These are phyloP conservation scores for Emergomyces pasteurianus DNA, from an alignment of 2,329 filamentous ascomycete genomes.

Conservation along the genomic window DNA sequence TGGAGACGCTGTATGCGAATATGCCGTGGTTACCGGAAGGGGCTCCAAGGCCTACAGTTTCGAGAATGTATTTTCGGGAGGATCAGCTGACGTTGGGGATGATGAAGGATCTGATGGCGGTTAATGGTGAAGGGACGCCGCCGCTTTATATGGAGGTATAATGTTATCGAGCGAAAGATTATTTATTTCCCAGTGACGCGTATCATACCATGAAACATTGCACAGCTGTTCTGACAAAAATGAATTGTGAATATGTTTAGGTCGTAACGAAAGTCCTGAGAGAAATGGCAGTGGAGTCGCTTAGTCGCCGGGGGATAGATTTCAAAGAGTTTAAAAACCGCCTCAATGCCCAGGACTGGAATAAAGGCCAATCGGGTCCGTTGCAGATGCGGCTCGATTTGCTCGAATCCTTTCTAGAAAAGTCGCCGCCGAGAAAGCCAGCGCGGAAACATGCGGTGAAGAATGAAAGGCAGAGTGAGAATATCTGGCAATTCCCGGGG, in stretches of 20 bases:
- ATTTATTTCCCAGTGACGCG: neutral
- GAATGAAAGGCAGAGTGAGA: slow-evolving; percentile 1
- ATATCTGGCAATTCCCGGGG: slow-evolving; percentile 20
- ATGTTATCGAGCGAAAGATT: neutral
- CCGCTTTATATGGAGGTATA: slow-evolving; percentile 42
- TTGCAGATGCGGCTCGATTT: slow-evolving; percentile 50
- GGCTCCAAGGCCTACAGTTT: slow-evolving; percentile 29
- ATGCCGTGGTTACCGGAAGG: slow-evolving; percentile 22
- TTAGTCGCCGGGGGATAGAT: slow-evolving; percentile 22
- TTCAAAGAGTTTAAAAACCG: slow-evolving; percentile 34
- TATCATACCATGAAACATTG: neutral
- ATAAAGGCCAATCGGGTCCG: slow-evolving; percentile 39
- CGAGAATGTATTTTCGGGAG: slow-evolving; percentile 36
- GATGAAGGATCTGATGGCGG: slow-evolving; percentile 46
- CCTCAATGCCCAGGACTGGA: slow-evolving; percentile 31
- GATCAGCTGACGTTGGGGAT: slow-evolving; percentile 40
- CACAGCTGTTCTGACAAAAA: neutral
- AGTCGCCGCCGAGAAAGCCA: neutral
- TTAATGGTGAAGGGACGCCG: slow-evolving; percentile 26
- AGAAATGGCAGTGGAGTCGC: slow-evolving; percentile 35
- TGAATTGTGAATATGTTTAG: slow-evolving; percentile 11
- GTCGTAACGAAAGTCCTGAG: slow-evolving; percentile 39
- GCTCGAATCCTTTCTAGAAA: slow-evolving; percentile 52
- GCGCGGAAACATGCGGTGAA: slow-evolving; percentile 5
- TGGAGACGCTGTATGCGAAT: slow-evolving; percentile 32